A percentile compares a stretch with the other conserved stretches of the same genome.
phyloP scores from a whole-genome alignment of 257 asterid genomes.

The Fraxinus americana region DNA sequence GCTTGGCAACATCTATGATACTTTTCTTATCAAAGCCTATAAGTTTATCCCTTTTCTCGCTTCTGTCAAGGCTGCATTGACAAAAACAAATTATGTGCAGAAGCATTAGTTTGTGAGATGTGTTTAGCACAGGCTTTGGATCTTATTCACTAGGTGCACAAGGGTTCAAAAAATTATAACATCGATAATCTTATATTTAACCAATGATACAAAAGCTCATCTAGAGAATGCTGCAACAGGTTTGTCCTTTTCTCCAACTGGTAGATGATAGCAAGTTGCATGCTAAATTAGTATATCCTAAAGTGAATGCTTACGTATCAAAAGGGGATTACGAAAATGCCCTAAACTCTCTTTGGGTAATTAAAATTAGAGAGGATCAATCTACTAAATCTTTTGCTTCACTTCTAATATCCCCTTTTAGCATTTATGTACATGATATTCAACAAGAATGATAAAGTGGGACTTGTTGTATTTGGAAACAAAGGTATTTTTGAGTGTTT shows the following conservation, averaged over 20 bases:
- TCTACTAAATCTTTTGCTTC: slow-evolving; percentile 53
- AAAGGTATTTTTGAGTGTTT: slow-evolving; percentile 51
- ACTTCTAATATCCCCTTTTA: neutral
- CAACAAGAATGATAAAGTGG: slow-evolving; percentile 76
- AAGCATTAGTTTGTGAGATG: no score
- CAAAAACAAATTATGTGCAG: no score
- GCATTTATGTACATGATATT: slow-evolving; percentile 62
- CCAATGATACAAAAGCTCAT: neutral
- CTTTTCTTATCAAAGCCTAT: neutral
- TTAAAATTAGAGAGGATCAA: slow-evolving; percentile 50
- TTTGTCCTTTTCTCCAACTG: slow-evolving; percentile 57
- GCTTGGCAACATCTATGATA: no score
- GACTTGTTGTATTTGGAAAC: slow-evolving; percentile 77
- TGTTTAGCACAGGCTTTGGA: no score
- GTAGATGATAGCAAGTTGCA: slow-evolving; percentile 68
- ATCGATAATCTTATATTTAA: slow-evolving; percentile 16
- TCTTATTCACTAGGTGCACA: no score
- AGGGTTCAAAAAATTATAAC: no score
- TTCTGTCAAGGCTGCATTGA: no score
- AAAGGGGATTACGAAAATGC: slow-evolving; percentile 35
- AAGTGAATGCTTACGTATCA: slow-evolving; percentile 48
- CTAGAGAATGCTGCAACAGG: slow-evolving; percentile 39
- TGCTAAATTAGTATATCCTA: slow-evolving; percentile 37
- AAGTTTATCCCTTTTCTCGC: no score
- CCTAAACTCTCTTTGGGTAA: slow-evolving; percentile 45